Evolutionary conservation across 78 protist genomes (phyloP), one percentile per base, ranked within the genome.

Genomic region (Dictyostelium brefeldianum): DNA sequence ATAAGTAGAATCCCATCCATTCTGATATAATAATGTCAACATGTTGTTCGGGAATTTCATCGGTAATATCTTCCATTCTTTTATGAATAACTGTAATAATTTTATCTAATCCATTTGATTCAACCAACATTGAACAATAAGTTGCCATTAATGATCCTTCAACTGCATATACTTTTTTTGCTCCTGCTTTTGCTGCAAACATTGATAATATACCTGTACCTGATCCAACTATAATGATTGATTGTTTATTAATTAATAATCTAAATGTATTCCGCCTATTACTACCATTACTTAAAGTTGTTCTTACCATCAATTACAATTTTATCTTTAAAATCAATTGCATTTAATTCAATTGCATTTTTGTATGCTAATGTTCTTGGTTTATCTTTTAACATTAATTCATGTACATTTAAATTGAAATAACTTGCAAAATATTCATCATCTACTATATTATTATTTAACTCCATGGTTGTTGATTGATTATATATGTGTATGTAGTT

Each of bases 1-100:
- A 69, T 50, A 97, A 84, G 78, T 90, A 94, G 78, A 95, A 97
- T 31, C 98, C 98, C 98, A 97, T 97, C 98, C 98, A 97, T 70
- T 97, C 98, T 15, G 96, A 90, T n/a, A 97, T 73, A 41, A 97
- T 96, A 1, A 97, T 67, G 67, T 97, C 98, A 11, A 97, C 98
- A 50, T 92, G 69, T 69, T 95, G 50, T 12, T 51, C 85, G 5
- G 53, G 64, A 3, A 87, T 65, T 43, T 96, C 67, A 51, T 50
- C 36, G 8, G 57, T 73, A 36, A 92, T 41, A 29, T 92, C 70
- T n/a, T 92, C 95, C 51, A 92, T 54, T 56, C 84, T 78, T 36
- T 80, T 84, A 17, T 81, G 62, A 31, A 92, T 46, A 8, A 92
- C 90, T 18, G 6, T 81, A 15, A 92, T 83, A 0, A 46, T 92